These are phyloP conservation scores for Fusarium sp. DNA, from an alignment of 2,329 filamentous ascomycete genomes.

Conservation along the genomic window DNA sequence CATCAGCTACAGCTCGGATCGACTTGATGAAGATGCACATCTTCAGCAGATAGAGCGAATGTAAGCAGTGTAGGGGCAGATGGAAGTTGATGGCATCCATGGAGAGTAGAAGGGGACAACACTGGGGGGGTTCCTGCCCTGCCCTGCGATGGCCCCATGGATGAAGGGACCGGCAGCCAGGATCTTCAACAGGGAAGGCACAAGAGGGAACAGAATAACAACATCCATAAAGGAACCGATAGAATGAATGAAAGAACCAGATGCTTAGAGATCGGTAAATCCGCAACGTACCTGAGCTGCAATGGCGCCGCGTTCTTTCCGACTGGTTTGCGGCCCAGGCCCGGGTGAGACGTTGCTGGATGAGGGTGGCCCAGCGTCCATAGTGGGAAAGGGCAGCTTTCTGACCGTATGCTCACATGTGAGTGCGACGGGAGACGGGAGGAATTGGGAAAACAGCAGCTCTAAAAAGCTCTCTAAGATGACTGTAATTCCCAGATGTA, in stretches of 20 bases:
- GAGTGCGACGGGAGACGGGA: slow-evolving; percentile 9
- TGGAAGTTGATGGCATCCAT: not conserved
- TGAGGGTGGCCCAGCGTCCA: slow-evolving; percentile 43
- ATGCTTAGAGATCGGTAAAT: not conserved
- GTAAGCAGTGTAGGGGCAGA: not conserved
- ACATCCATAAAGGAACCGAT: not conserved
- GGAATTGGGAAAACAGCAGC: slow-evolving; percentile 26
- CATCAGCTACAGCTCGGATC: slow-evolving; percentile 18
- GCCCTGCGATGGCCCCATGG: not conserved
- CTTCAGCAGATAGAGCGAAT: not conserved
- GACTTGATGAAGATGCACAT: not conserved
- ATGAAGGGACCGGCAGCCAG: slow-evolving; percentile 1
- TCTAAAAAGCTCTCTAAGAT: slow-evolving; percentile 42
- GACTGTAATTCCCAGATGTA: slow-evolving; percentile 22
- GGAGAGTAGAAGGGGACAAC: not conserved
- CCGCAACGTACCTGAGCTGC: slow-evolving; percentile 51
- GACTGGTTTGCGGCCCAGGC: slow-evolving; percentile 47
- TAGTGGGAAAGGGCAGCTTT: slow-evolving; percentile 31
- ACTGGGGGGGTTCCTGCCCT: not conserved
- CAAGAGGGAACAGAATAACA: not conserved
- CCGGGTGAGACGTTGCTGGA: slow-evolving; percentile 50
- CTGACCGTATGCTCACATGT: slow-evolving; percentile 36
- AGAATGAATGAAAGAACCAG: not conserved
- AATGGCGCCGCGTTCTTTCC: slow-evolving; percentile 55
- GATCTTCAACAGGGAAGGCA: not conserved